A percentile compares a stretch with the other conserved stretches of the same genome.
phyloP scores from a whole-genome alignment of 2,329 filamentous ascomycete species.

The Venturia carpophila region DNA sequence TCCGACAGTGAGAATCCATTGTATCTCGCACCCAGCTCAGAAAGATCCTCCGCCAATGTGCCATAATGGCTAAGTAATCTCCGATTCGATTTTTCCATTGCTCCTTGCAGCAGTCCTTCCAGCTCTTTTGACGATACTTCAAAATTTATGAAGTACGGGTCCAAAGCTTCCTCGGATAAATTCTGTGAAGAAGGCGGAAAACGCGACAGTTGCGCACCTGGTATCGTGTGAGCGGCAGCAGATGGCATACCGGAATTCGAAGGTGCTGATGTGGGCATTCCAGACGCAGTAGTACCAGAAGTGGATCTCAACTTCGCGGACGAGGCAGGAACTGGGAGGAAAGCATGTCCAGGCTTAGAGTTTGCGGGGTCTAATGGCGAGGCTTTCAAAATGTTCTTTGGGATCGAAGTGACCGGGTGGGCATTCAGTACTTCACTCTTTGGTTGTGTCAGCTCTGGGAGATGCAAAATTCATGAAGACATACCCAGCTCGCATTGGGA shows the following conservation, averaged over 20 bases:
- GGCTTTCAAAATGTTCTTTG: constrained; percentile 88
- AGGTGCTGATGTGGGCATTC: constrained; percentile 49
- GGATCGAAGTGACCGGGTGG: constrained; percentile 80
- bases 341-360: constrained; percentile 76
- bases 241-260: constrained; percentile 43
- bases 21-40: constrained; percentile 89
- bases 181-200: constrained; percentile 74
- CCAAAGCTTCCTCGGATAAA: constrained; percentile 80
- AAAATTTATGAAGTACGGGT: constrained; percentile 92
- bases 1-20: constrained; percentile 96
- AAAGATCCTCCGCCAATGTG: constrained; percentile 75
- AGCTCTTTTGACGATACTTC: constrained; percentile 88
- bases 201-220: constrained; percentile 60
- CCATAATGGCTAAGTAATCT: constrained; percentile 80
- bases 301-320: constrained; percentile 74
- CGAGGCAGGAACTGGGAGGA: constrained; percentile 73
- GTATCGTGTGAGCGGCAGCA: constrained; percentile 48
- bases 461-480: constrained; percentile 23
- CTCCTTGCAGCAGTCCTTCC: constrained; percentile 78
- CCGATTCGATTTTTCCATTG: constrained; percentile 94
- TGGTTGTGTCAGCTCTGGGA: constrained; percentile 15
- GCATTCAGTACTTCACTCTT: constrained; percentile 93
- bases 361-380: constrained; percentile 95
- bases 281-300: constrained; percentile 37
- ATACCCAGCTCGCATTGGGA: constrained; percentile 96